Conservation (phyloP, 345 rosid genomes). For the Luvunga scandens region DNA sequence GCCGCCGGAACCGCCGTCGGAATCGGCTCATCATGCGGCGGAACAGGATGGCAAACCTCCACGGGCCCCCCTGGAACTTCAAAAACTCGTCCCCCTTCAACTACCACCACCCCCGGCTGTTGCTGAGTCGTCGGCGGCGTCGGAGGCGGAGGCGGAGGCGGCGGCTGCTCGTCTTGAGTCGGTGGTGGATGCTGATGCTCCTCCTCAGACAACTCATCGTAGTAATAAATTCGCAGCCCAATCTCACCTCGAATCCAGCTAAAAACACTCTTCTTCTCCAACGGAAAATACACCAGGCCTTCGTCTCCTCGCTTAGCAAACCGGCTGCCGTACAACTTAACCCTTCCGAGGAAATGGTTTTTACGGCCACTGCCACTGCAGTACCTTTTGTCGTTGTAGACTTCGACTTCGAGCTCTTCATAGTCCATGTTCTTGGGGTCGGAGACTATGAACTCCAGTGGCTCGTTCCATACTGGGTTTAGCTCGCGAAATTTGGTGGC, state of each 20-base stretch:
- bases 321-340: slow-evolving; percentile 83
- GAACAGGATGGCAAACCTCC: slow-evolving; percentile 30
- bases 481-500: slow-evolving; percentile 72
- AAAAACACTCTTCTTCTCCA: slow-evolving; percentile 93
- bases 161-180: slow-evolving; percentile 18
- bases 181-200: slow-evolving; percentile 32
- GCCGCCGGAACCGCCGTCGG: slow-evolving; percentile 8
- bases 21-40: slow-evolving; percentile 14
- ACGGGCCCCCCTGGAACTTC: slow-evolving; percentile 36
- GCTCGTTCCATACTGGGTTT: slow-evolving; percentile 89
- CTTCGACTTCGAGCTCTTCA: slow-evolving; percentile 85
- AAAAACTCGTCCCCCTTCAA: slow-evolving; percentile 55
- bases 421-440: slow-evolving; percentile 69
- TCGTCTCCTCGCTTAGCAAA: slow-evolving; percentile 69
- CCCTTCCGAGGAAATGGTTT: slow-evolving; percentile 86
- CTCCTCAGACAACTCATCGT: slow-evolving; percentile 59
- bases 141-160: slow-evolving; percentile 22
- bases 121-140: too few relatives aligned
- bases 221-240: slow-evolving; percentile 72
- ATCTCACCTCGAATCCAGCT: slow-evolving; percentile 93
- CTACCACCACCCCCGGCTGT: slow-evolving; percentile 36
- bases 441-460: slow-evolving; percentile 71
- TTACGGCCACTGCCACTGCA: slow-evolving; percentile 81
- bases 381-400: slow-evolving; percentile 69
- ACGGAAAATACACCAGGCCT: slow-evolving; percentile 65